Evolutionary conservation across 2,329 filamentous ascomycete species (phyloP).

Genomic region (Ceratocystis destructans): DNA sequence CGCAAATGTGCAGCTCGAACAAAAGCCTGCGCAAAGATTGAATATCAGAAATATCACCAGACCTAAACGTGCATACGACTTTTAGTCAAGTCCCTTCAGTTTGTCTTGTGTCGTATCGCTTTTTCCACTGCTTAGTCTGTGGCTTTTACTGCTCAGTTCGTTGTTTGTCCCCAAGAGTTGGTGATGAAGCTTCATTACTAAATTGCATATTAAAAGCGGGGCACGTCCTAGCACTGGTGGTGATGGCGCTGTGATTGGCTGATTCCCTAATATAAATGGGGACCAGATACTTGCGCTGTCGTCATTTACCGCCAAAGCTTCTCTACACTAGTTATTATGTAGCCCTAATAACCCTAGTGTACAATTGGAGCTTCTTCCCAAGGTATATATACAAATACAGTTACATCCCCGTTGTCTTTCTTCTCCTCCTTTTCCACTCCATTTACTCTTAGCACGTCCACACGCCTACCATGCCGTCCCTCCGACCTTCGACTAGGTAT

Average conservation of each 20-base stretch:
- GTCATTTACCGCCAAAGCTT: constrained; percentile 3
- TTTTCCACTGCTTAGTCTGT: background rate
- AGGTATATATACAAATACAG: constrained; percentile 8
- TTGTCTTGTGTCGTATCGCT: background rate
- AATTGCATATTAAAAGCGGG: background rate
- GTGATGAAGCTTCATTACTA: background rate
- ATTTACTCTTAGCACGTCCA: constrained; percentile 55
- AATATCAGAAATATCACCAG: background rate
- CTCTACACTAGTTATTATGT: background rate
- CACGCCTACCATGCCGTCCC: constrained; percentile 75
- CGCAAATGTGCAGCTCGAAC: background rate
- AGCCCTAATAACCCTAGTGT: background rate
- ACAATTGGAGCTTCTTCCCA: background rate
- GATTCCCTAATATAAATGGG: background rate
- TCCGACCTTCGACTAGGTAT: constrained; percentile 80
- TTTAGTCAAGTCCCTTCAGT: background rate
- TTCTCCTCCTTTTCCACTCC: background rate
- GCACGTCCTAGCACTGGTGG: background rate
- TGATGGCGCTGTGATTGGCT: background rate
- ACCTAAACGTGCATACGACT: background rate
- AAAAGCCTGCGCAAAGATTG: background rate
- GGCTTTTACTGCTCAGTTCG: background rate
- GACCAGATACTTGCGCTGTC: background rate
- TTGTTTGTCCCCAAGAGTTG: background rate
- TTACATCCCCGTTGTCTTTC: background rate